phyloP scores from a whole-genome alignment of 2,329 filamentous ascomycete species.

The Beauveria varroae region DNA sequence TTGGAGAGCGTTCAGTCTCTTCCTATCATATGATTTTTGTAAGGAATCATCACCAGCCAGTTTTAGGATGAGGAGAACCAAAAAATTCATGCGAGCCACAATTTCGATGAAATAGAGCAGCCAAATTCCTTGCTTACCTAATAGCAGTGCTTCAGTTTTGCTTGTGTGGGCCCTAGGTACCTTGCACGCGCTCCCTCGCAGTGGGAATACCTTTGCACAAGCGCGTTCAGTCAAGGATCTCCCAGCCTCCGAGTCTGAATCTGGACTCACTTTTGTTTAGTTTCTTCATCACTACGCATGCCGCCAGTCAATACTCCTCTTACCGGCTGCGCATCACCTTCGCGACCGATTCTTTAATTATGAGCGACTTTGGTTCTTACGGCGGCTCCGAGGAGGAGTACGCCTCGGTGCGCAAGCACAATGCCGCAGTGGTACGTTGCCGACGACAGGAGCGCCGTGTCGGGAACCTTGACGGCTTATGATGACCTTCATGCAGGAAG shows the following conservation, averaged over 20 bases:
- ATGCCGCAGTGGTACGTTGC: constrained; percentile 61
- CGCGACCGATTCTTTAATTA: constrained; percentile 26
- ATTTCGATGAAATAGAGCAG: constrained; percentile 16
- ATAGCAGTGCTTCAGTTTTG: constrained; percentile 10
- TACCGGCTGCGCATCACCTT: constrained; percentile 2
- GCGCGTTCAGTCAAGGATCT: not conserved
- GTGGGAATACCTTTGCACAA: not conserved
- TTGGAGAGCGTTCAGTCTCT: constrained; percentile 55
- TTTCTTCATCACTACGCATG: constrained; percentile 1
- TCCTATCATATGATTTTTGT: constrained; percentile 55
- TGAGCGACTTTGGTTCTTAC: constrained; percentile 65
- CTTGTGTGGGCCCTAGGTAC: not conserved
- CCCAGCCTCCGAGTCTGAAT: not conserved
- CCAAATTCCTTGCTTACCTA: constrained; percentile 17
- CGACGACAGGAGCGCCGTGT: not conserved
- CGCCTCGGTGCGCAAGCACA: constrained; percentile 71
- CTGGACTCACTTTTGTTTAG: not conserved
- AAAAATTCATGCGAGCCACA: constrained; percentile 17
- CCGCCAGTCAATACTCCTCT: not conserved
- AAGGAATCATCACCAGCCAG: constrained; percentile 55
- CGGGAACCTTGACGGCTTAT: not conserved
- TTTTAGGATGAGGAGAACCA: constrained; percentile 27
- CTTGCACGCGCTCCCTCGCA: not conserved
- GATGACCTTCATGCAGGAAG: constrained; percentile 33
- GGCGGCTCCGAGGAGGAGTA: constrained; percentile 75